Evolutionary conservation across 108 stramenopile genomes (phyloP), one percentile per base, ranked within the genome.

Genomic region (Mayamaea pseudoterrestris): DNA sequence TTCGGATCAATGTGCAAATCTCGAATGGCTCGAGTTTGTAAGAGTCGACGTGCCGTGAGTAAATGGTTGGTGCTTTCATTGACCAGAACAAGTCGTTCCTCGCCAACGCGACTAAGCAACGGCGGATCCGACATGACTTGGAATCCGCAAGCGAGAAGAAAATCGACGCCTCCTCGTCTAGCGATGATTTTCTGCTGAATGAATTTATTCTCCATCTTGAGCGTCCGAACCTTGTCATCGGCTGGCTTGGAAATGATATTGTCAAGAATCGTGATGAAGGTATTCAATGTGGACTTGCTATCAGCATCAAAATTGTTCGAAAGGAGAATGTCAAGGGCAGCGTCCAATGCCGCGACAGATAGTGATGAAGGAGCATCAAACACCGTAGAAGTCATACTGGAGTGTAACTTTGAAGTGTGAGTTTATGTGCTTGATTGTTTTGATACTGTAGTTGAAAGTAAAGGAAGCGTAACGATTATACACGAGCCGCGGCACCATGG

Each of bases 241-340:
- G 53, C 42, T 5, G 75, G 75, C 11, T 77, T 55, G 30, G 60
- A 63, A 14, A 84, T 43, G 13, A 89, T 13, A 36, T 83, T 84
- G 59, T 89, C 78, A 35, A 89, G 40, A 7, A 89, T 51, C 52
- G 81, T 89, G 7, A 89, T 51, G 7, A 83, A 55, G 1, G 80
- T 83, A 9, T 44, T 7, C 4, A 83, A 41, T 55, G 82, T 84
- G 16, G 47, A 62, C 48, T 62, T 61, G 50, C 61, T 60, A 16
- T 72, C 62, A 16, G 57, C 58, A 41, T 85, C 83, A 50, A 85
- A 85, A 45, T 78, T 80, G 1, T 60, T 65, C 22, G 58, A 34
- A 1, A 82, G 57, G 18, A 82, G 34, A 12, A 32, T 8, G 4
- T 28, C 14, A 44, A 77, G 37, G 8, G 80, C 73, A 30, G 58